Evolutionary conservation across 805 yeast species (phyloP), one percentile per base, ranked within the genome.

Genomic region (Candida khao-thaluensis): DNA sequence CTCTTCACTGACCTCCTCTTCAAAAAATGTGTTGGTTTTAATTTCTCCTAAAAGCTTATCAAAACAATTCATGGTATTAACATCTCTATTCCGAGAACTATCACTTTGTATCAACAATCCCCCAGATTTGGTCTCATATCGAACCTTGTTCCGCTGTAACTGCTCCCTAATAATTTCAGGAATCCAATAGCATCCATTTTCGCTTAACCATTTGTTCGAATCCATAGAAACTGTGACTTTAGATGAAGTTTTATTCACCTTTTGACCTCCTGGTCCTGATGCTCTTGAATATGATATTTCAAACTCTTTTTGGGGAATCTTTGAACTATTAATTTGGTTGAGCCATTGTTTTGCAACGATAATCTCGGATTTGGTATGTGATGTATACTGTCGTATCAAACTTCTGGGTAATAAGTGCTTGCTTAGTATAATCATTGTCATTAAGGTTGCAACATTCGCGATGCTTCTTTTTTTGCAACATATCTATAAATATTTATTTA

Each of bases 191-290:
- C 70, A 62, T 20, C 47, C 49, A 28, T 51, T 52, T 1, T 74
- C 72, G 1, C 52, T 46, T 2, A 69, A 57, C 73, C 86, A 72
- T 24, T 66, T 56, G 4, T 58, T 58, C 0, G 67, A 57, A 6
- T 55, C 59, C 40, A 81, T 50, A 4, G 75, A 63, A 14, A 86
- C 54, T 0, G 86, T 80, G 6, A 89, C 86, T 51, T 85, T 82
- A 1, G 85, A 72, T 21, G 74, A 72, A 7, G 81, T 70, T 50
- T 86, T 86, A 57, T 86, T 86, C 8, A 87, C 95, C 52, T 87
- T 82, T 50, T 86, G 95, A 0, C 95, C 95, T 1, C 95, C 95
- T 0, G 95, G 87, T 0, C 95, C 95, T 23, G 89, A 77, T 0
- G 93, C 74, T 42, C 90, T 59, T 38, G 78, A 66, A 52, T 61